Conservation (phyloP, 2,329 filamentous ascomycete species). For the Raffaelea arxii region DNA sequence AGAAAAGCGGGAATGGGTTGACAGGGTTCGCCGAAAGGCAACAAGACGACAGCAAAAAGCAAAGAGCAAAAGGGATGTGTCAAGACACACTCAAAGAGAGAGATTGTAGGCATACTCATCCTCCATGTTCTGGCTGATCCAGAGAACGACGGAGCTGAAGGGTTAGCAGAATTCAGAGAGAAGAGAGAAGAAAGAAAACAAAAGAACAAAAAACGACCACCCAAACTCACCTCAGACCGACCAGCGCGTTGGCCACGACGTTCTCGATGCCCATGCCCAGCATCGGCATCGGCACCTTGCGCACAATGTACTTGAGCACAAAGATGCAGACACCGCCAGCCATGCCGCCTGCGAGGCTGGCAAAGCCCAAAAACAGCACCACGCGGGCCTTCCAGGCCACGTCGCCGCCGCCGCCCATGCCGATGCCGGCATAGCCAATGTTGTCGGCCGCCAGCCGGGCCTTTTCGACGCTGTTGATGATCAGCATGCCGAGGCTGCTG, state of each 20-base stretch:
- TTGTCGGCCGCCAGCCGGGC: conserved; percentile 52
- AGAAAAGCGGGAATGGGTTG: too few species aligned
- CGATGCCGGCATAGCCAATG: conserved; percentile 47
- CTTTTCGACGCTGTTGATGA: conserved; percentile 63
- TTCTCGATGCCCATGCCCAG: conserved; percentile 57
- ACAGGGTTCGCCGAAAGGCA: too few species aligned
- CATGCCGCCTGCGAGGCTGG: conserved; percentile 56
- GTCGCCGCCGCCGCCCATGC: conserved; percentile 26
- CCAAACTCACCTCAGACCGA: conserved; percentile 46
- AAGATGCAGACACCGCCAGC: conserved; percentile 60
- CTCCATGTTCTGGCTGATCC: conserved; percentile 65
- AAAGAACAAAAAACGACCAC: neutral
- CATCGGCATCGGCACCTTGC: conserved; percentile 47
- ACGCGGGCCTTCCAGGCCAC: conserved; percentile 62
- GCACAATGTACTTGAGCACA: conserved; percentile 54
- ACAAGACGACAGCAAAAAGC: neutral
- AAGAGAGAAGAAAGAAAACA: neutral
- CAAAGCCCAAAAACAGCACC: conserved; percentile 58
- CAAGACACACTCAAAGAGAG: conserved; percentile 34
- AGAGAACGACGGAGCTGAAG: conserved; percentile 50
- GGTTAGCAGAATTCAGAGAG: conserved; percentile 8
- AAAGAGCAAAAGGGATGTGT: neutral
- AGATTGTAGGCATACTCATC: conserved; percentile 63
- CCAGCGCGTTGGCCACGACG: conserved; percentile 53
- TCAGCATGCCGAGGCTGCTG: conserved; percentile 57